Conservation (phyloP, 169 alveolate genomes). For the Perkinsus olseni region DNA sequence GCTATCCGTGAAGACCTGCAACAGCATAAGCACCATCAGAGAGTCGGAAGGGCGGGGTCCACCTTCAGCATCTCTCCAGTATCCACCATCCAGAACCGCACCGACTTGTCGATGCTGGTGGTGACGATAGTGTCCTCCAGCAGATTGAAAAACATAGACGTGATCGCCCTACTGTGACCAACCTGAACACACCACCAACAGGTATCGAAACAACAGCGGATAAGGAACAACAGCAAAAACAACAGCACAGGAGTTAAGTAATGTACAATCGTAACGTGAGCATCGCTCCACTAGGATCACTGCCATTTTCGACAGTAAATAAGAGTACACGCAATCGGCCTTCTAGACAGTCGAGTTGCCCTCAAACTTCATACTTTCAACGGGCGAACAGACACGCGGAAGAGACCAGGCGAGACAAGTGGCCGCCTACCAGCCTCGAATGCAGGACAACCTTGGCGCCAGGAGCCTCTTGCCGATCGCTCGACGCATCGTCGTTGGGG, state of each 20-base stretch:
- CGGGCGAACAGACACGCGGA: no score
- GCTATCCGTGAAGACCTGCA: slow-evolving; percentile 29
- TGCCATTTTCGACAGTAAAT: no score
- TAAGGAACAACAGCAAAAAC: background rate
- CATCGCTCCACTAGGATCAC: background rate
- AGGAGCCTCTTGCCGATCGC: background rate
- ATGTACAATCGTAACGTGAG: background rate
- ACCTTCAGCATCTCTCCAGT: background rate
- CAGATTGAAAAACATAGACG: slow-evolving; percentile 33
- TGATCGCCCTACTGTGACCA: slow-evolving; percentile 25
- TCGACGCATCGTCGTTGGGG: background rate
- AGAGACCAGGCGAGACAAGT: no score
- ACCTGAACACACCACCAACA: background rate
- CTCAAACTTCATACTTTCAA: no score
- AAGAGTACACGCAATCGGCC: no score
- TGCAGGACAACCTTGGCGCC: background rate
- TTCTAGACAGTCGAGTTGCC: no score
- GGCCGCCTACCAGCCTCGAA: background rate
- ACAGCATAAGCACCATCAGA: slow-evolving; percentile 18
- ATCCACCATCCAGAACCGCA: slow-evolving; percentile 41
- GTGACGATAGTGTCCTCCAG: slow-evolving; percentile 40
- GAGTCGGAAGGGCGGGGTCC: background rate
- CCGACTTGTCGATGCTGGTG: slow-evolving; percentile 38
- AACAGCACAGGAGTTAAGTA: no score
- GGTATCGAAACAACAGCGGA: background rate